Base-by-base conservation (phyloP, 352 stramenopile genomes). In the Phytophthora syringae region DNA sequence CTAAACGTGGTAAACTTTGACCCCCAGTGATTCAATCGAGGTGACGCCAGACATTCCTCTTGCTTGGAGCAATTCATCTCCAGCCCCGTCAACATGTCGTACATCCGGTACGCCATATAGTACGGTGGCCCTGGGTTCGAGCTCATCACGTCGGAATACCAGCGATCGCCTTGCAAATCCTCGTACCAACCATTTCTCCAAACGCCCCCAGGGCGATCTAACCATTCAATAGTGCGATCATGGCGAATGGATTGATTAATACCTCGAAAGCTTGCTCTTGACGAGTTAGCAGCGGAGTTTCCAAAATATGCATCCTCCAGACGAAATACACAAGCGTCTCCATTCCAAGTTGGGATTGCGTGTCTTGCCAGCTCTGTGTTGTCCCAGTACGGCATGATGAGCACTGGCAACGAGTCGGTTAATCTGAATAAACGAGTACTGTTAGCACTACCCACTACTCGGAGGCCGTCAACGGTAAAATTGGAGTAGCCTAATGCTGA, bases 141-240 rank as follows among this genome's bases (percentile, higher is more conserved):
- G 49, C 62, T 76, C n/a, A 48, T 45, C 4, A 76, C 37, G 30
- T 76, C 62, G 13, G 63, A 58, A 45, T 66, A 76, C 68, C 68
- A 76, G 1, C 48, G 56, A 40, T n/a, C 51, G 1, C 68, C 68
- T 21, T 67, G 36, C 12, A 48, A 56, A 21, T 72, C 63, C n/a
- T 76, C 63, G 37, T 76, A 76, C 68, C 68, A 76, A 9, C 68
- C 68, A 49, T 72, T 66, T 13, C 58, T 48, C 62, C 63, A 76
- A 13, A 32, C 43, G 0, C 68, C 68, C 28, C 39, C 42, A 24
- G 18, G 43, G 9, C 28, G 11, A 15, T 67, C 57, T 2, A 75
- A 32, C 60, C 54, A 75, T 27, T 65, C 15, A 10, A 59, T 13
- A 20, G 67, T 72, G 37, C 57, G 61, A 0, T 49, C 18, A 11